Evolutionary conservation across 768 basidiomycete genomes (phyloP).

Genomic region (Nidula microcarpa): DNA sequence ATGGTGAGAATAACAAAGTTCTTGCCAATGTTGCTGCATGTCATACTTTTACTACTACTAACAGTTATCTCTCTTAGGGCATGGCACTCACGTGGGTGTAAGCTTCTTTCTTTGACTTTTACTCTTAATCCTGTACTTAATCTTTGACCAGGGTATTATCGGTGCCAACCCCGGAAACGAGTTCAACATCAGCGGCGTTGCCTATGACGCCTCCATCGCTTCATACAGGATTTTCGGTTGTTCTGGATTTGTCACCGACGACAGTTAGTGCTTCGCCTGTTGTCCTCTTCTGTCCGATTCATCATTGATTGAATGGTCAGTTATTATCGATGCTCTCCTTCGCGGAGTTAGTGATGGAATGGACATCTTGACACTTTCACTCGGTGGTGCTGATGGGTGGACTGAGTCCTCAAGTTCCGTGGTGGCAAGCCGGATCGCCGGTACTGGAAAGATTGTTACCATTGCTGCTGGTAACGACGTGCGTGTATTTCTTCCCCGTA

Average conservation of each 20-base stretch:
- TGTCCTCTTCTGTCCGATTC: not conserved
- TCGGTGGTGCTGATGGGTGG: constrained; percentile 65
- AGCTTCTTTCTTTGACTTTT: constrained; percentile 4
- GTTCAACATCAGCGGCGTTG: constrained; percentile 70
- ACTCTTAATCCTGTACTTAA: too few species aligned
- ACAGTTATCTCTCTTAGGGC: constrained; percentile 18
- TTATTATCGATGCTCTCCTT: constrained; percentile 47
- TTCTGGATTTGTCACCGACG: constrained; percentile 41
- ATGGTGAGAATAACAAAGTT: constrained; percentile 18
- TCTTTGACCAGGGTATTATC: constrained; percentile 46
- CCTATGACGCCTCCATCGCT: constrained; percentile 53
- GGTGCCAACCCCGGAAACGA: constrained; percentile 56
- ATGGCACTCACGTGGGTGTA: constrained; percentile 57
- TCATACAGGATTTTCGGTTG: constrained; percentile 65
- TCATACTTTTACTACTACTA: not conserved
- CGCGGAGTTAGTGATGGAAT: constrained; percentile 47
- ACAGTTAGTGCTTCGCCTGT: constrained; percentile 32
- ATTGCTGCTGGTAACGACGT: constrained; percentile 59
- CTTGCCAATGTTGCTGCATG: not conserved
- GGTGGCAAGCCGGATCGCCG: constrained; percentile 55
- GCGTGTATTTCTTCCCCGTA: constrained; percentile 2
- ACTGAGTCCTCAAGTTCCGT: constrained; percentile 51
- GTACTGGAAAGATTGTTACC: constrained; percentile 55
- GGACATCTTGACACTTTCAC: constrained; percentile 65
- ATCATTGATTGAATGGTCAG: constrained; percentile 7